These are phyloP conservation scores for Peronospora belbahrii DNA, from an alignment of 352 stramenopile genomes.

Conservation along the genomic window DNA sequence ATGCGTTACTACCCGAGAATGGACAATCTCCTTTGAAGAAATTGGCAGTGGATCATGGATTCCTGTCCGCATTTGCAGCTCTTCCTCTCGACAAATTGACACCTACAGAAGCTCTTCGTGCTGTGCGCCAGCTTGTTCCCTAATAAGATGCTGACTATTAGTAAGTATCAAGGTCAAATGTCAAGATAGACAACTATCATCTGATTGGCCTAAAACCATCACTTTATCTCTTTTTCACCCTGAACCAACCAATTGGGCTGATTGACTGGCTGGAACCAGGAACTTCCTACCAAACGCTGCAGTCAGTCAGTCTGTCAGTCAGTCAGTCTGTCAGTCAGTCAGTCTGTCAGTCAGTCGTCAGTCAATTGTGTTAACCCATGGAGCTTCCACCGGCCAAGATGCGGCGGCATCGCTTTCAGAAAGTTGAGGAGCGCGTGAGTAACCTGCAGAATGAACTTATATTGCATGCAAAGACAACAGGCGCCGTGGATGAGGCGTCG, in stretches of 20 bases:
- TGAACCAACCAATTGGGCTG: conserved; percentile 13
- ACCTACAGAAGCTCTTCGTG: conserved; percentile 34
- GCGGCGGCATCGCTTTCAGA: conserved; percentile 79
- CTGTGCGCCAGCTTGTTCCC: conserved; percentile 21
- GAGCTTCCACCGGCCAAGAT: conserved; percentile 42
- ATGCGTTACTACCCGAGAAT: conserved; percentile 8
- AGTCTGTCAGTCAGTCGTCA: too few relatives aligned
- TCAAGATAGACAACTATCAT: neutral
- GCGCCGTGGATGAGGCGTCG: conserved; percentile 41
- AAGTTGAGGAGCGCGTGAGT: conserved; percentile 70
- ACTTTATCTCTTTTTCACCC: neutral
- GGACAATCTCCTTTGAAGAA: conserved; percentile 31
- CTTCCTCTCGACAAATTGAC: conserved; percentile 58
- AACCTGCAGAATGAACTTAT: conserved; percentile 73
- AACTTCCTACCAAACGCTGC: conserved; percentile 10
- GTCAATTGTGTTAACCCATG: conserved; percentile 6
- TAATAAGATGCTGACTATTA: conserved; percentile 5
- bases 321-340: too few relatives aligned
- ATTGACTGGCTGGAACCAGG: conserved; percentile 11
- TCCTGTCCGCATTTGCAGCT: conserved; percentile 53
- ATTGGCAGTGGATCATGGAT: conserved; percentile 18
- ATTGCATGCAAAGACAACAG: conserved; percentile 76
- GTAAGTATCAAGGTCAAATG: neutral
- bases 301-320: neutral
- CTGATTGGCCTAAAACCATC: conserved; percentile 1